These are phyloP conservation scores for Amylocarpus encephaloides DNA, from an alignment of 2,329 filamentous ascomycete species.

Conservation along the genomic window DNA sequence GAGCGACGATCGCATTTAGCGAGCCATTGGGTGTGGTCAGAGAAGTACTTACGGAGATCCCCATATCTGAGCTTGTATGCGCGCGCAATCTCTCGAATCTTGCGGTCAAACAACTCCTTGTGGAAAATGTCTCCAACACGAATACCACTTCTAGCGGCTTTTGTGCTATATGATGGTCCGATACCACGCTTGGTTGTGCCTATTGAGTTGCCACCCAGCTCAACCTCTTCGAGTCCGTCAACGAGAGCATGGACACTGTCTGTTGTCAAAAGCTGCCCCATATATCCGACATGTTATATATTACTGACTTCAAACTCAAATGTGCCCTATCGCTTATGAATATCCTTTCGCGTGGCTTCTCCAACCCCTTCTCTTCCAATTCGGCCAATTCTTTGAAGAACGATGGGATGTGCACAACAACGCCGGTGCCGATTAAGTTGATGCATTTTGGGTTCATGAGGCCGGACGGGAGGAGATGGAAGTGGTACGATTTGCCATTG, in stretches of 20 bases:
- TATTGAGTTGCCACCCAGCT: conserved; percentile 39
- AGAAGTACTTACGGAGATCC: conserved; percentile 49
- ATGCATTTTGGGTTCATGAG: conserved; percentile 64
- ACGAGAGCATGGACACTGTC: conserved; percentile 52
- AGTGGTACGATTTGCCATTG: conserved; percentile 37
- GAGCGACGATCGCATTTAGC: background rate
- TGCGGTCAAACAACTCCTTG: conserved; percentile 57
- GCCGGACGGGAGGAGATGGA: conserved; percentile 59
- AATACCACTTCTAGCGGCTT: conserved; percentile 60
- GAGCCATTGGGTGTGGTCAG: background rate
- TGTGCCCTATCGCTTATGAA: conserved; percentile 38
- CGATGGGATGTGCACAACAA: conserved; percentile 58
- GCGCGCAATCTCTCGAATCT: conserved; percentile 53
- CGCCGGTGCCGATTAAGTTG: conserved; percentile 68
- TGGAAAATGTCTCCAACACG: conserved; percentile 62
- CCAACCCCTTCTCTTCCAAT: conserved; percentile 53
- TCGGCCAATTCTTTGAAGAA: conserved; percentile 61
- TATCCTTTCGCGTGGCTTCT: conserved; percentile 49
- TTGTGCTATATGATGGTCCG: conserved; percentile 52
- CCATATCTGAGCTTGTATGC: conserved; percentile 66
- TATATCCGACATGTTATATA: background rate
- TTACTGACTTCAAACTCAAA: conserved; percentile 6
- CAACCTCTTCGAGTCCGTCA: conserved; percentile 60
- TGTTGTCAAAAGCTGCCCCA: background rate
- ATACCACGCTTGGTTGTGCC: conserved; percentile 43